Evolutionary conservation across 2,329 filamentous ascomycete genomes (phyloP).

Genomic region (Colletotrichum agaves): DNA sequence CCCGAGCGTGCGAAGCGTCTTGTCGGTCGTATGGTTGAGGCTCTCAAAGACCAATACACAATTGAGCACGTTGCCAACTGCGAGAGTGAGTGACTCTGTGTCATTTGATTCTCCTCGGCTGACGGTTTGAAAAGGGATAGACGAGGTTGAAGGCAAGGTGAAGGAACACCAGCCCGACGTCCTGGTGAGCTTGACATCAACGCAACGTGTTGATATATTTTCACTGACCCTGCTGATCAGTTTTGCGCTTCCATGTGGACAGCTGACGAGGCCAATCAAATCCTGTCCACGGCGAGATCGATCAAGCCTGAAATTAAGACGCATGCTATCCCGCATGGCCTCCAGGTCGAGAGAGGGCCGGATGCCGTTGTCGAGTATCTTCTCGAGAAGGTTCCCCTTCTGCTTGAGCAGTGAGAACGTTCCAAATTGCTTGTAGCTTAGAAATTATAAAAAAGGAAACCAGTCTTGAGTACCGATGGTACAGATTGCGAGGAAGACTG

Average conservation of each 20-base stretch:
- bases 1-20: constrained; percentile 72
- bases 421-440: rapidly evolving
- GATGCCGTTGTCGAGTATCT: constrained; percentile 66
- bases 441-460: background rate
- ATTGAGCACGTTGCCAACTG: constrained; percentile 72
- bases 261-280: constrained; percentile 57
- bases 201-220: background rate
- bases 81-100: constrained; percentile 57
- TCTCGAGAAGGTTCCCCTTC: constrained; percentile 51
- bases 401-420: constrained; percentile 36
- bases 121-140: constrained; percentile 56
- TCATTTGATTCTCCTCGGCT: background rate
- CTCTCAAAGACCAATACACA: constrained; percentile 70
- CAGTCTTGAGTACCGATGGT: too few species aligned
- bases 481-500: too few species aligned
- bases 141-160: constrained; percentile 65
- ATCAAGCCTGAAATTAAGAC: constrained; percentile 60
- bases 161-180: constrained; percentile 47
- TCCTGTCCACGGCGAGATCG: constrained; percentile 55
- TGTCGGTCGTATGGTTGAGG: constrained; percentile 69
- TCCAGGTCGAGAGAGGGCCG: constrained; percentile 63
- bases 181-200: constrained; percentile 38
- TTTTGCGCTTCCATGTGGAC: constrained; percentile 70
- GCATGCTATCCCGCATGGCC: constrained; percentile 62
- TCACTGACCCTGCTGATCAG: constrained; percentile 45